Evolutionary conservation across 2,329 filamentous ascomycete genomes (phyloP).

Genomic region (Mycocentrospora acerina): DNA sequence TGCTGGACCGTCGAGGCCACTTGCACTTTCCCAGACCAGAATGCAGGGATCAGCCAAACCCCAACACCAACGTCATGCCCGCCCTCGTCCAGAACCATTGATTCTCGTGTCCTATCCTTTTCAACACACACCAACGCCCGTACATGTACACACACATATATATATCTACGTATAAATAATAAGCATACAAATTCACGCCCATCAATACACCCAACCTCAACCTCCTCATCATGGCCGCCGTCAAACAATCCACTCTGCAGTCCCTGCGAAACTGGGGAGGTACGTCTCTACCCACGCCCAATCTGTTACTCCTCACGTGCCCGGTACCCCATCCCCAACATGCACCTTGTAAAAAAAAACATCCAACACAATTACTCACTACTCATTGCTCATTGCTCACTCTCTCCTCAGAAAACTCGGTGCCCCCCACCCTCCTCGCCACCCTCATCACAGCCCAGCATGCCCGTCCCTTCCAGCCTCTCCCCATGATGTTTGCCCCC

Average conservation of each 20-base stretch:
- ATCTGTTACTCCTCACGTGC: slow-evolving; percentile 19
- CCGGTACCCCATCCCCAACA: not conserved
- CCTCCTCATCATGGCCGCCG: slow-evolving; percentile 42
- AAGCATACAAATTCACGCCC: too few species aligned
- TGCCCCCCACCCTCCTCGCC: slow-evolving; percentile 65
- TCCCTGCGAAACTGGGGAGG: slow-evolving; percentile 55
- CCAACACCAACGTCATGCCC: too few species aligned
- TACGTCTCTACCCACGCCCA: slow-evolving; percentile 34
- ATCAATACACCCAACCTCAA: too few species aligned
- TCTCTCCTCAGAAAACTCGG: slow-evolving; percentile 56
- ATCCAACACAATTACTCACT: too few species aligned
- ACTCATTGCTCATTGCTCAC: slow-evolving; percentile 13
- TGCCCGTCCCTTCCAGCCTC: slow-evolving; percentile 63
- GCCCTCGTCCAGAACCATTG: too few species aligned
- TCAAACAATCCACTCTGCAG: slow-evolving; percentile 45
- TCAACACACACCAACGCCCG: too few species aligned
- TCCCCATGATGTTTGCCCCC: slow-evolving; percentile 69
- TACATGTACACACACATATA: too few species aligned
- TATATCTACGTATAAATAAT: too few species aligned
- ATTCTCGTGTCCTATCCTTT: too few species aligned
- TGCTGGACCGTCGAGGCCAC: too few species aligned
- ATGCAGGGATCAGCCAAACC: slow-evolving; percentile 16
- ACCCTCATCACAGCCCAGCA: slow-evolving; percentile 68
- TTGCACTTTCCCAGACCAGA: slow-evolving; percentile 23
- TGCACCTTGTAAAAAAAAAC: too few species aligned